Conservation (phyloP, 176 grass and related monocot species). For the Raddia distichophylla region DNA sequence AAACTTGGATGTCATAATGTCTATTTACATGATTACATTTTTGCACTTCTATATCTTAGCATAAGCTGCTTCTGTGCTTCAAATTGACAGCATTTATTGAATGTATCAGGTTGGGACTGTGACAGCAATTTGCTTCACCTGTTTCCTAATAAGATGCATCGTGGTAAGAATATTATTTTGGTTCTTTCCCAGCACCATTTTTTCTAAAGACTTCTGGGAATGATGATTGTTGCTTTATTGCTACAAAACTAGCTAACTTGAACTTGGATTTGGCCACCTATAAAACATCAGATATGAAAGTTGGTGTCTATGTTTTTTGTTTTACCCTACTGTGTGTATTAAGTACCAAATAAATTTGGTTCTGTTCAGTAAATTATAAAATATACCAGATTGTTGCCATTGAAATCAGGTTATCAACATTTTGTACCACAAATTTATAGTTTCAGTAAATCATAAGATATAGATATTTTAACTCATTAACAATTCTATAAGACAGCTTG, state of each 20-base stretch:
- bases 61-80: background rate
- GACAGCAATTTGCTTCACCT: constrained; percentile 77
- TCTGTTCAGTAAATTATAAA: background rate
- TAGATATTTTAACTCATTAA: background rate
- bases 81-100: constrained; percentile 16
- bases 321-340: background rate
- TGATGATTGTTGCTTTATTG: background rate
- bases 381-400: background rate
- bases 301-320: background rate
- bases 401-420: constrained; percentile 15
- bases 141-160: constrained; percentile 85
- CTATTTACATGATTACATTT: constrained; percentile 22
- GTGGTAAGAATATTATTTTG: constrained; percentile 65
- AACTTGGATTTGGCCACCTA: background rate
- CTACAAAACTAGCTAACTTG: background rate
- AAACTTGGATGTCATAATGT: background rate
- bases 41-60: background rate
- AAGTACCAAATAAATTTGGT: background rate
- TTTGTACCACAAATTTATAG: background rate
- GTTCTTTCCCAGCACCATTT: background rate
- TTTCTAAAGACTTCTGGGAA: constrained; percentile 12
- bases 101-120: constrained; percentile 84
- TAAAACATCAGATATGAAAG: background rate
- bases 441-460: background rate
- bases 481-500: background rate